A percentile compares a stretch with the other conserved stretches of the same genome.
These are phyloP conservation scores for Begonia peltatifolia DNA, from an alignment of 306 rosid species.

Conservation along the genomic window DNA sequence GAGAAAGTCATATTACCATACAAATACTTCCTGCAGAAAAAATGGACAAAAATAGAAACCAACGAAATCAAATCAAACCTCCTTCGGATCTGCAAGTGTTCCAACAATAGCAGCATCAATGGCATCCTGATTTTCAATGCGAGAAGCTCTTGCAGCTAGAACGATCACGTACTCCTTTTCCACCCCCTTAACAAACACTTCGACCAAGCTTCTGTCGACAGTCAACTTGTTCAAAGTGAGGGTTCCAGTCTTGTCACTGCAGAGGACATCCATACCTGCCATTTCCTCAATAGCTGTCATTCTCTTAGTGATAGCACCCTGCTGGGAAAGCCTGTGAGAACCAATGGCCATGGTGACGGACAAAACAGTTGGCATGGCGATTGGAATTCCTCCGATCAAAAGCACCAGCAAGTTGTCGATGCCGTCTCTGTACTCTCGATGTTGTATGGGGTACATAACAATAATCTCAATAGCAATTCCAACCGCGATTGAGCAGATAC, in stretches of 20 bases:
- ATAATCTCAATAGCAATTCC: conserved; percentile 65
- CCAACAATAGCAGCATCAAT: conserved; percentile 98
- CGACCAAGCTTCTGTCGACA: conserved; percentile 71
- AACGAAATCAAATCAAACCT: conserved; percentile 26
- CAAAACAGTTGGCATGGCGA: conserved; percentile 99
- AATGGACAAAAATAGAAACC: neutral
- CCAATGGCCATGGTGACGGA: conserved; percentile 99
- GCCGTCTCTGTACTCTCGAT: conserved; percentile 76
- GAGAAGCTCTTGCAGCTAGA: conserved; percentile 97
- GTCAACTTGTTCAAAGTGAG: conserved; percentile 72
- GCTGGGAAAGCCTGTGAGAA: conserved; percentile 94
- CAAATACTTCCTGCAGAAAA: neutral
- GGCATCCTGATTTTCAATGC: conserved; percentile 97
- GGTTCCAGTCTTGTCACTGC: conserved; percentile 99
- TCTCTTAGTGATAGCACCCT: conserved; percentile 93
- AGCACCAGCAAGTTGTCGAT: conserved; percentile 92
- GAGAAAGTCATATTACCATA: neutral
- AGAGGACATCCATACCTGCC: conserved; percentile 99
- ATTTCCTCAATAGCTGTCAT: conserved; percentile 99
- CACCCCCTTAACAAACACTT: conserved; percentile 73
- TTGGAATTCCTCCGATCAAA: conserved; percentile 96
- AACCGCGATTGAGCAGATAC: conserved; percentile 84
- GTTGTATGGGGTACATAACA: conserved; percentile 94
- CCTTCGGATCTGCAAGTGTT: conserved; percentile 96
- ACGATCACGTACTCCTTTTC: conserved; percentile 78